Evolutionary conservation across 139 green algal species (phyloP), one percentile per base, ranked within the genome.

Genomic region (Haematococcus sp.): DNA sequence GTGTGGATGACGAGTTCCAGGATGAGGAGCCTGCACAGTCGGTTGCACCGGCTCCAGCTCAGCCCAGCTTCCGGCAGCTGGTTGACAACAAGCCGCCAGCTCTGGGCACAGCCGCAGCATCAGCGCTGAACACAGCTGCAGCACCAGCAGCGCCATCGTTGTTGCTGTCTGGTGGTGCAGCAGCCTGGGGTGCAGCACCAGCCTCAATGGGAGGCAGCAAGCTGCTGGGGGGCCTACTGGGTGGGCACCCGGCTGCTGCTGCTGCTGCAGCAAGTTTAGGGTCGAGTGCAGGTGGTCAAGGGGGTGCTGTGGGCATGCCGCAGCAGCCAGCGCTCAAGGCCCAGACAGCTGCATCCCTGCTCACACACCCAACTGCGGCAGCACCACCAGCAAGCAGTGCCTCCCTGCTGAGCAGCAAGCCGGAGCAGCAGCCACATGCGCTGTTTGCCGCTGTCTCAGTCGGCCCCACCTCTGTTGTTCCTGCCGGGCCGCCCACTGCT

Each of bases 1-100:
- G 85, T 79, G 83, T 88, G 30, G 90, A 95, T 64, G 89, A 94
- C 1, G 88, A 92, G 66, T 91, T 94, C 59, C 56, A 78, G 51
- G 78, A 81, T 1, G 72, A 63, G 1, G 67, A 73, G 5, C 70
- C 70, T 25, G 30, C 49, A 17, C 11, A 49, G 19, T 3, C 52
- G 9, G 2, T 49, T 52, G 30, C 67, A 52, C 4, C 46, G 16
- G 49, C 67, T 33, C 30, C 49, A 31, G 67, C 49, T 11, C 17
- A 49, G 46, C 67, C 22, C 25, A 30, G 40, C 40, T 49, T 49
- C 40, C 7, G 40, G 40, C 40, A 49, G 40, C 40, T 49, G 40
- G 7, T 49, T 7, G 40, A 49, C 40, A 49, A 11, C 40, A 49
- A 49, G 63, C 32, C 31, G 0, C 32, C 27, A 27, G 23, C 60